Evolutionary conservation across 352 stramenopile genomes (phyloP).

Genomic region (Phytophthora chlamydospora): DNA sequence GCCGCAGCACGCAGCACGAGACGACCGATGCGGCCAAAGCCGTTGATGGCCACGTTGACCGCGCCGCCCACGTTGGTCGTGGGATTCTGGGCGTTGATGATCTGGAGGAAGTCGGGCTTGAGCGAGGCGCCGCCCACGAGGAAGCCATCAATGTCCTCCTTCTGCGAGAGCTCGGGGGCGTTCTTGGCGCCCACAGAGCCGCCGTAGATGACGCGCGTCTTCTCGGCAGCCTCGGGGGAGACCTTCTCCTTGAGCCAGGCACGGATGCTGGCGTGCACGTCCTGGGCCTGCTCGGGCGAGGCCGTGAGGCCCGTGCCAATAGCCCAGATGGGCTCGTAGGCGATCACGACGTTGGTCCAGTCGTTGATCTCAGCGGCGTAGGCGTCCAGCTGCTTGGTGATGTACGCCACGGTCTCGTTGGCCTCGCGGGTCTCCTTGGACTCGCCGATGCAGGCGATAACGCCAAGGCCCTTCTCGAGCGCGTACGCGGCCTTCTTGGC

Average conservation of each 20-base stretch:
- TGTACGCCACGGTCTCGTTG: slow-evolving; percentile 94
- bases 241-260: slow-evolving; percentile 94
- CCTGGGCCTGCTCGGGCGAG: slow-evolving; percentile 97
- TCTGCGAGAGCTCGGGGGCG: slow-evolving; percentile 92
- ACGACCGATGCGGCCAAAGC: slow-evolving; percentile 98
- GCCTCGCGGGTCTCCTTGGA: slow-evolving; percentile 94
- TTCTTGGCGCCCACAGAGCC: slow-evolving; percentile 95
- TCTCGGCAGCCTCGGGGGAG: slow-evolving; percentile 88
- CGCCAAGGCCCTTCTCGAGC: slow-evolving; percentile 92
- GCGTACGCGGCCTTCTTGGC: slow-evolving; percentile 95
- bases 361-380: slow-evolving; percentile 90
- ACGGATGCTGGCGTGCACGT: slow-evolving; percentile 96
- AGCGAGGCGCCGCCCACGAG: slow-evolving; percentile 98
- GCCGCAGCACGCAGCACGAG: slow-evolving; percentile 94
- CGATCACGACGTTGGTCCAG: slow-evolving; percentile 96
- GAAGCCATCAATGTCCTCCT: slow-evolving; percentile 98
- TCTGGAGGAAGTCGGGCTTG: slow-evolving; percentile 97
- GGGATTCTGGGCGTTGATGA: slow-evolving; percentile 94
- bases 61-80: slow-evolving; percentile 54
- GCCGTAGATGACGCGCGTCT: slow-evolving; percentile 97
- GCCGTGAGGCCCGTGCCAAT: slow-evolving; percentile 98
- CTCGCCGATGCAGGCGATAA: slow-evolving; percentile 98
- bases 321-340: slow-evolving; percentile 98
- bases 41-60: slow-evolving; percentile 98
- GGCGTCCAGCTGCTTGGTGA: slow-evolving; percentile 93